Conservation (phyloP, 2,329 filamentous ascomycete genomes). For the Cladophialophora carrionii region DNA sequence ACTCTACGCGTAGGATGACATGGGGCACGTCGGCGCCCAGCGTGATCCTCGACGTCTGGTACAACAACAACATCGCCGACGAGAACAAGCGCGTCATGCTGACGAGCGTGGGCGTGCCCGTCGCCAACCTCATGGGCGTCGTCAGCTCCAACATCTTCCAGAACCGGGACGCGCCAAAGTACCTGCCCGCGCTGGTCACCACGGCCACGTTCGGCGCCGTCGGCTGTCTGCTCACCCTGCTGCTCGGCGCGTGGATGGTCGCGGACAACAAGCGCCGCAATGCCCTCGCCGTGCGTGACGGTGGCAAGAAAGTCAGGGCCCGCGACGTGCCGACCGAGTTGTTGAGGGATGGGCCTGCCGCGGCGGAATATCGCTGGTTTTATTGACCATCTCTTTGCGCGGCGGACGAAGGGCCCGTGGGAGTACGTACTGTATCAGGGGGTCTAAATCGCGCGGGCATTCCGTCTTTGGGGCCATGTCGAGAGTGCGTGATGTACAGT, state of each 20-base stretch:
- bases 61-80: constrained; percentile 61
- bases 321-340: constrained; percentile 61
- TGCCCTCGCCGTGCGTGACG: constrained; percentile 46
- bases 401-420: too few species aligned
- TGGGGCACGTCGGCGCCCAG: constrained; percentile 77
- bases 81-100: constrained; percentile 56
- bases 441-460: background rate
- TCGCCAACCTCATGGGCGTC: constrained; percentile 56
- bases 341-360: constrained; percentile 44
- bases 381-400: constrained; percentile 21
- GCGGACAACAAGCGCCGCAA: constrained; percentile 67
- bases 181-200: constrained; percentile 67
- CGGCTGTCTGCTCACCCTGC: constrained; percentile 59
- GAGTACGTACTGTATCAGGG: too few species aligned
- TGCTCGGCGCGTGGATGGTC: constrained; percentile 67
- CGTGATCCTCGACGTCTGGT: constrained; percentile 70
- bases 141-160: constrained; percentile 65
- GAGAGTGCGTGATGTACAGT: background rate
- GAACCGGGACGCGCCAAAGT: constrained; percentile 66
- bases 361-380: constrained; percentile 24
- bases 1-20: too few species aligned
- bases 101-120: constrained; percentile 53
- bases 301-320: constrained; percentile 59
- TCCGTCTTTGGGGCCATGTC: background rate
- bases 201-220: constrained; percentile 66